Percentiles rank a stretch among this genome's conserved stretches.
phyloP scores from a whole-genome alignment of 306 rosid species.

The Quercus gilva region DNA sequence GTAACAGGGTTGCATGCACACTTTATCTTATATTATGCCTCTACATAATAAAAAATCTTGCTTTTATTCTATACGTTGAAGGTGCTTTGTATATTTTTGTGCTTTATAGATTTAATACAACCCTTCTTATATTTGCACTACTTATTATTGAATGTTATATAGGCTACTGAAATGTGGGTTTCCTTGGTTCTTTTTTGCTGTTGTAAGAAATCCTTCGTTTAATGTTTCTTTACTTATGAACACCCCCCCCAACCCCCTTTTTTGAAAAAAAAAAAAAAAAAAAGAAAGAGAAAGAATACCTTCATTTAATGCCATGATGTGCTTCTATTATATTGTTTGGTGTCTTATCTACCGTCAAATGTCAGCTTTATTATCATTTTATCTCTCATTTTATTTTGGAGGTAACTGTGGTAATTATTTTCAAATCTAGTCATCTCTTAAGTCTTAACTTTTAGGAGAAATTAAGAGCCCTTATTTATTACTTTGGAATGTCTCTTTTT shows the following conservation, averaged over 20 bases:
- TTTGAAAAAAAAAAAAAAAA: too few species aligned
- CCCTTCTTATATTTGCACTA: neutral
- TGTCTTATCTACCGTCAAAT: neutral
- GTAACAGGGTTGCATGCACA: neutral
- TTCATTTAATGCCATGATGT: neutral
- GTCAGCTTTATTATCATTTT: neutral
- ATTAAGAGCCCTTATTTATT: neutral
- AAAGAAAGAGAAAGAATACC: too few species aligned
- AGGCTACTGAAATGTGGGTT: neutral
- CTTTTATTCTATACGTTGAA: neutral
- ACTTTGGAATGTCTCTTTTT: neutral
- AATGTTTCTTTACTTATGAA: too few species aligned
- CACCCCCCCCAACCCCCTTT: too few species aligned
- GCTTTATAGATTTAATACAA: neutral
- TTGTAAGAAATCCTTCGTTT: neutral
- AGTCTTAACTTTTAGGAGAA: neutral
- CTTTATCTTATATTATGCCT: neutral
- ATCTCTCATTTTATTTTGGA: neutral
- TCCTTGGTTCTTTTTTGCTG: neutral
- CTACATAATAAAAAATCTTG: too few species aligned
- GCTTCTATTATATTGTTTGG: neutral
- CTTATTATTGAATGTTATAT: neutral
- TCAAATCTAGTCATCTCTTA: neutral
- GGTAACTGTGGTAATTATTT: neutral
- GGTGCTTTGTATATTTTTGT: neutral